Evolutionary conservation across 352 stramenopile genomes (phyloP).

Genomic region (Globisporangium sylvaticum): DNA sequence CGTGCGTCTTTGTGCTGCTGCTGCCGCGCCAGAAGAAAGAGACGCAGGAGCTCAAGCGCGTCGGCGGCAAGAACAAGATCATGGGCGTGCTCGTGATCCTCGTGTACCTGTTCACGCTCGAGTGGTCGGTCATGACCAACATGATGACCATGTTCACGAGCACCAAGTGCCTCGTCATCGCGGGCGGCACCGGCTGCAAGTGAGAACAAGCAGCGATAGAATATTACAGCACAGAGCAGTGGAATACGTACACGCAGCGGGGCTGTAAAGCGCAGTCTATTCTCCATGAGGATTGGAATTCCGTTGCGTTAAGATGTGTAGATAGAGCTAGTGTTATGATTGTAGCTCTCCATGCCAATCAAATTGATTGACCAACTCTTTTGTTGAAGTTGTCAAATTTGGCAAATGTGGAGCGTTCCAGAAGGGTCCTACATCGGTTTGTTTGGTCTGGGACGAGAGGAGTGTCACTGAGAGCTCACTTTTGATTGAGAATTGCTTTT

Average conservation of each 20-base stretch:
- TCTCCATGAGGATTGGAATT: not conserved
- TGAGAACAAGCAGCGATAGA: not conserved
- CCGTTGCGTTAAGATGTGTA: too few relatives aligned
- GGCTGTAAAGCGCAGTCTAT: not conserved
- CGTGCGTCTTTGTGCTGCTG: constrained; percentile 18
- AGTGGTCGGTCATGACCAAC: constrained; percentile 35
- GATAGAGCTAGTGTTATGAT: too few relatives aligned
- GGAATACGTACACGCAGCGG: not conserved
- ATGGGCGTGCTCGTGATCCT: constrained; percentile 10
- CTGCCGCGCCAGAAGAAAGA: constrained; percentile 24
- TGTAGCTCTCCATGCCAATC: not conserved
- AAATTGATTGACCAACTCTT: not conserved
- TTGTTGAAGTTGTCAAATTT: not conserved
- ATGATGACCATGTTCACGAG: constrained; percentile 26
- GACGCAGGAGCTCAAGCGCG: constrained; percentile 18
- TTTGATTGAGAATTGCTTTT: not conserved
- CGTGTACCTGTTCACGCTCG: constrained; percentile 21
- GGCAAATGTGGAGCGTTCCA: not conserved
- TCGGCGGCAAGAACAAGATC: constrained; percentile 12
- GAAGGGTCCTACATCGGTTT: not conserved
- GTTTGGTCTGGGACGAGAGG: too few relatives aligned
- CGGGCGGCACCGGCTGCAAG: constrained; percentile 20
- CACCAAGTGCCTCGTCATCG: constrained; percentile 27
- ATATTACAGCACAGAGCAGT: not conserved
- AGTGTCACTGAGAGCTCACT: not conserved